Conservation (phyloP, 73 alveolate species). For the Stentor coeruleus region DNA sequence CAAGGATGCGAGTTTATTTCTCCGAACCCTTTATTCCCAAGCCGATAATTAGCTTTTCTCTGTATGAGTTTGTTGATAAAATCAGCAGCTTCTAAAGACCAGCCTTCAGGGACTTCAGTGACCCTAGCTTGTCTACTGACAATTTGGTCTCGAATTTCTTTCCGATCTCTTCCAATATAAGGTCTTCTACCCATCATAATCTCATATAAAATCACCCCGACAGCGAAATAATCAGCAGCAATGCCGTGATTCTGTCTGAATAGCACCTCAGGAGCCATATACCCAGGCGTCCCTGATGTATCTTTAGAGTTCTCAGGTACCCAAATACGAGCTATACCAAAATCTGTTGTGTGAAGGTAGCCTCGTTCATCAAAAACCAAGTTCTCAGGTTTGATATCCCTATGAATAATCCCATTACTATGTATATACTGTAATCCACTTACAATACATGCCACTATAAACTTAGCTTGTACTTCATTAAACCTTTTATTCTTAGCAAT, state of each 20-base stretch:
- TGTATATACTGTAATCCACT: slow-evolving; percentile 80
- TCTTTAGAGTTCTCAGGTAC: slow-evolving; percentile 75
- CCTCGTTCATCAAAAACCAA: slow-evolving; percentile 77
- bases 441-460: slow-evolving; percentile 63
- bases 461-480: slow-evolving; percentile 51
- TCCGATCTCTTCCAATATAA: slow-evolving; percentile 71
- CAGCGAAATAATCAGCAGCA: slow-evolving; percentile 82
- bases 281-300: slow-evolving; percentile 85
- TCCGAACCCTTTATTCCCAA: slow-evolving; percentile 77
- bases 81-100: slow-evolving; percentile 94
- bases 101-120: slow-evolving; percentile 83
- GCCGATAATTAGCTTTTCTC: slow-evolving; percentile 76
- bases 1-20: slow-evolving; percentile 86
- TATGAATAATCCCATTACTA: slow-evolving; percentile 74
- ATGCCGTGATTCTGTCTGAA: slow-evolving; percentile 67
- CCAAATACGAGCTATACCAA: slow-evolving; percentile 86
- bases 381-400: slow-evolving; percentile 95
- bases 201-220: slow-evolving; percentile 88
- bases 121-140: slow-evolving; percentile 58
- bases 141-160: slow-evolving; percentile 70
- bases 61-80: slow-evolving; percentile 76
- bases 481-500: slow-evolving; percentile 40
- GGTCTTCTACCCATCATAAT: slow-evolving; percentile 81
- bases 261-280: slow-evolving; percentile 89
- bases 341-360: slow-evolving; percentile 75